Percentiles rank a stretch among this genome's conserved stretches.
phyloP scores from a whole-genome alignment of 1,284 basidiomycete genomes.

The Marasmius fiardii region DNA sequence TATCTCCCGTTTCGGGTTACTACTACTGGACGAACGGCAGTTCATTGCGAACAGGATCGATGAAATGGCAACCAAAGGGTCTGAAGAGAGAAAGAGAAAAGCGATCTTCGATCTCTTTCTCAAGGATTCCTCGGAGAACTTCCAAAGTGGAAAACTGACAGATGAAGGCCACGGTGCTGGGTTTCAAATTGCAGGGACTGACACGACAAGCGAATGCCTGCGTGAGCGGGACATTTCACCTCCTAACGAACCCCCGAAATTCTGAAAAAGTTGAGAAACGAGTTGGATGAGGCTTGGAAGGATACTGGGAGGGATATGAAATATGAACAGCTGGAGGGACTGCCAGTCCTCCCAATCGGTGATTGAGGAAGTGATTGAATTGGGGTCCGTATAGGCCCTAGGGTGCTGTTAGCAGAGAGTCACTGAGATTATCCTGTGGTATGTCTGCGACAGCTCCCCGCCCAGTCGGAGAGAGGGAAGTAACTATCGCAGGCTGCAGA shows the following conservation, averaged over 20 bases:
- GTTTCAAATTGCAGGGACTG: slow-evolving; percentile 9
- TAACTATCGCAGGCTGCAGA: slow-evolving; percentile 2
- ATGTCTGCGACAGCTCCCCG: slow-evolving; percentile 7
- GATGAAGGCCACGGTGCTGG: slow-evolving; percentile 14
- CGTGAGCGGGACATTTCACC: slow-evolving; percentile 11
- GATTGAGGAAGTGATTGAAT: neutral
- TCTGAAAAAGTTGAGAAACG: slow-evolving; percentile 5
- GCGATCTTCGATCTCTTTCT: neutral
- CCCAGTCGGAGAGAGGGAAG: neutral
- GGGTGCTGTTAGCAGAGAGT: slow-evolving; percentile 12
- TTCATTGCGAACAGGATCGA: neutral
- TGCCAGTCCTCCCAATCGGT: slow-evolving; percentile 15
- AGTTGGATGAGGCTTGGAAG: slow-evolving; percentile 16
- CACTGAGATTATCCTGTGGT: slow-evolving; percentile 8
- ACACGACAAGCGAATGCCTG: slow-evolving; percentile 11
- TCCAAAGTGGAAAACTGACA: slow-evolving; percentile 3
- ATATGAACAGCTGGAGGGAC: slow-evolving; percentile 11
- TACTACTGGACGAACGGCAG: neutral
- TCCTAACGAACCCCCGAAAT: slow-evolving; percentile 8
- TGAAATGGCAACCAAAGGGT: neutral
- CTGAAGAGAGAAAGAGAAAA: neutral
- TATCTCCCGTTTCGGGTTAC: neutral
- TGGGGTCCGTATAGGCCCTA: too few relatives aligned
- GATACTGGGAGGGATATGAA: slow-evolving; percentile 7
- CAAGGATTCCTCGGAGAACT: neutral